These are phyloP conservation scores for Boletus speciosus DNA, from an alignment of 768 basidiomycete genomes.

Conservation along the genomic window DNA sequence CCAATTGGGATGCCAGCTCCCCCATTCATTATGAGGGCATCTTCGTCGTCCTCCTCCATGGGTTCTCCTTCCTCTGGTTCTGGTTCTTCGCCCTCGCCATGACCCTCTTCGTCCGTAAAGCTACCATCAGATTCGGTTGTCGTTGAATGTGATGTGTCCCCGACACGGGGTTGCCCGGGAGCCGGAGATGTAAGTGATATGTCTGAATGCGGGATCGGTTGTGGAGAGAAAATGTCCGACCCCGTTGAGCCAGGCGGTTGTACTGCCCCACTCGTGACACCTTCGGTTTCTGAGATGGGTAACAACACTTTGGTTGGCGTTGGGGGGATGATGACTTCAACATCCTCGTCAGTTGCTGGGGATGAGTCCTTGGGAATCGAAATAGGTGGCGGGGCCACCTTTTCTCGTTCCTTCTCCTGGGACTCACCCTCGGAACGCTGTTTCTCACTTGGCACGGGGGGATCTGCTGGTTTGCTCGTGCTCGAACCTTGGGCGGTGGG, in stretches of 20 bases:
- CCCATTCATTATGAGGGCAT: constrained; percentile 81
- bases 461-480: constrained; percentile 20
- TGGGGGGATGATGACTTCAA: constrained; percentile 43
- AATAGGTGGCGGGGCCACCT: constrained; percentile 26
- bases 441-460: constrained; percentile 29
- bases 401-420: constrained; percentile 37
- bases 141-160: constrained; percentile 31
- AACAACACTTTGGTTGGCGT: constrained; percentile 44
- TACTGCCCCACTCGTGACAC: constrained; percentile 87
- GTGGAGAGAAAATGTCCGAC: constrained; percentile 29
- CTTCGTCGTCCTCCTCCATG: constrained; percentile 82
- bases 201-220: constrained; percentile 24
- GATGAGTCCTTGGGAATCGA: constrained; percentile 21
- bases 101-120: constrained; percentile 61
- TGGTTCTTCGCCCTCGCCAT: constrained; percentile 67
- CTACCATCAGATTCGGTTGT: constrained; percentile 35
- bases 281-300: constrained; percentile 76
- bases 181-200: constrained; percentile 21
- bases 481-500: constrained; percentile 17
- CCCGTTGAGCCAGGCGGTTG: constrained; percentile 86
- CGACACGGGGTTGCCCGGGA: constrained; percentile 26
- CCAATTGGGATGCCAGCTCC: constrained; percentile 95
- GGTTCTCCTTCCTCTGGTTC: constrained; percentile 58
- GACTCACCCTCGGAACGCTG: constrained; percentile 20
- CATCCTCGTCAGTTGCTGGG: constrained; percentile 26